Evolutionary conservation across 2,329 filamentous ascomycete species (phyloP).

Genomic region (Rasamsonia emersonii): DNA sequence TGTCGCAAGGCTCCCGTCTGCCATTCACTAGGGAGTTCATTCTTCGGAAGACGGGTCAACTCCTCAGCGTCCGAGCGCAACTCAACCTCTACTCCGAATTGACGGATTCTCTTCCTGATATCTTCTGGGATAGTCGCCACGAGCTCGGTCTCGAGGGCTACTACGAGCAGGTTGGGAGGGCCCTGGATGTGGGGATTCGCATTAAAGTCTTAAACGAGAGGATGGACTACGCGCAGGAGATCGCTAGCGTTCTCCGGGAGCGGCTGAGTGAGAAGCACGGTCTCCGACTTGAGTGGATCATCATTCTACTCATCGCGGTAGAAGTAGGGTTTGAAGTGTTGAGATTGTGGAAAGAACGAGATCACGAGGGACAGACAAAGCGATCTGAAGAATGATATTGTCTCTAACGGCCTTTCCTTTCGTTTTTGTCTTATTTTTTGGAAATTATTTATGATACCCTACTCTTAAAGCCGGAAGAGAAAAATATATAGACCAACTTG

Average conservation of each 20-base stretch:
- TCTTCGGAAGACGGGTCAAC: slow-evolving; percentile 84
- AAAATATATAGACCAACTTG: too few relatives aligned
- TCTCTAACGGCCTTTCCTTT: too few relatives aligned
- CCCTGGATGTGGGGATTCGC: slow-evolving; percentile 81
- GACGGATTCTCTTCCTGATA: slow-evolving; percentile 86
- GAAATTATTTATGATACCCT: slow-evolving; percentile 3
- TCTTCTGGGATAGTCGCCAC: slow-evolving; percentile 90
- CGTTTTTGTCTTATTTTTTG: too few relatives aligned
- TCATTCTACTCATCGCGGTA: slow-evolving; percentile 85
- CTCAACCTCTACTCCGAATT: slow-evolving; percentile 95
- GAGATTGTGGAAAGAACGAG: slow-evolving; percentile 58
- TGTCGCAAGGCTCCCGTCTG: slow-evolving; percentile 58
- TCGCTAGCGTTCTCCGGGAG: slow-evolving; percentile 79
- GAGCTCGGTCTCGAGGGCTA: slow-evolving; percentile 88
- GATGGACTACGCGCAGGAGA: slow-evolving; percentile 96
- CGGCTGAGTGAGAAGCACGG: slow-evolving; percentile 86
- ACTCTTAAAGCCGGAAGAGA: not conserved
- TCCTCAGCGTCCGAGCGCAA: slow-evolving; percentile 80
- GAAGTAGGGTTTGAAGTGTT: slow-evolving; percentile 85
- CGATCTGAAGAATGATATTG: not conserved
- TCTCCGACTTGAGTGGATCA: slow-evolving; percentile 84
- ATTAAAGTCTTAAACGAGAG: slow-evolving; percentile 92
- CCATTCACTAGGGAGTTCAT: slow-evolving; percentile 69
- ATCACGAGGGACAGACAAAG: slow-evolving; percentile 25
- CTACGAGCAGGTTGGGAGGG: slow-evolving; percentile 86